Percentiles rank a stretch among this genome's conserved stretches.
Evolutionary conservation across 345 rosid species (phyloP).

Genomic region (Hibiscus syriacus): DNA sequence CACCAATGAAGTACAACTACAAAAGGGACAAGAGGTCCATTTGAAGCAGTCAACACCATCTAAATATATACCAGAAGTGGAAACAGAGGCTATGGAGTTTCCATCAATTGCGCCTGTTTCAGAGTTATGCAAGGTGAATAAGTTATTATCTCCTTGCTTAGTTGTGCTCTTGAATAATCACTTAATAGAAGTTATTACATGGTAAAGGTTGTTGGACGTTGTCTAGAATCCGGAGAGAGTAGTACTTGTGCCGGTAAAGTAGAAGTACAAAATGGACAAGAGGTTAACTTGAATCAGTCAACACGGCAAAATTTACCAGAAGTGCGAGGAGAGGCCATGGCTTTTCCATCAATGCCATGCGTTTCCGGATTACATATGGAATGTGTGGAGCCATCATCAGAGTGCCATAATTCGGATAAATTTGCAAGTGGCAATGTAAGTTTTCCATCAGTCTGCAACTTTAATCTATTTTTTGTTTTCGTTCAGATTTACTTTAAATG

Average conservation of each 20-base stretch:
- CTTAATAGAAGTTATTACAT: conserved; percentile 5
- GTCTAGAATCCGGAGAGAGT: conserved; percentile 8
- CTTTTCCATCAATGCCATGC: conserved; percentile 1
- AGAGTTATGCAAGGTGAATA: conserved; percentile 16
- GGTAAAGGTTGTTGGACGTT: conserved; percentile 12
- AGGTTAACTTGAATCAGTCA: no score
- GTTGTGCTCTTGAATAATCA: no score
- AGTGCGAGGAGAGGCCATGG: no score
- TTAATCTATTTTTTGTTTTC: neutral
- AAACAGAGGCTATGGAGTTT: neutral
- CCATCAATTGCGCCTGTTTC: neutral
- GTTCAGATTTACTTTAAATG: neutral
- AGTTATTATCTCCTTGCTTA: conserved; percentile 5
- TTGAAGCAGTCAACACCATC: neutral
- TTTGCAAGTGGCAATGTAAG: no score
- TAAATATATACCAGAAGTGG: neutral
- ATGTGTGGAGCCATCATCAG: neutral
- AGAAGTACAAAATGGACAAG: no score
- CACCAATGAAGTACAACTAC: conserved; percentile 2
- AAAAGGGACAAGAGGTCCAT: neutral
- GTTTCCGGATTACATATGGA: neutral
- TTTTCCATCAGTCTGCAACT: no score
- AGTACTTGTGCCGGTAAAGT: conserved; percentile 1
- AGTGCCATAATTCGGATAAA: neutral
- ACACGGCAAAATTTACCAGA: no score